These are phyloP conservation scores for Mangifera indica DNA, from an alignment of 345 rosid genomes.

Conservation along the genomic window DNA sequence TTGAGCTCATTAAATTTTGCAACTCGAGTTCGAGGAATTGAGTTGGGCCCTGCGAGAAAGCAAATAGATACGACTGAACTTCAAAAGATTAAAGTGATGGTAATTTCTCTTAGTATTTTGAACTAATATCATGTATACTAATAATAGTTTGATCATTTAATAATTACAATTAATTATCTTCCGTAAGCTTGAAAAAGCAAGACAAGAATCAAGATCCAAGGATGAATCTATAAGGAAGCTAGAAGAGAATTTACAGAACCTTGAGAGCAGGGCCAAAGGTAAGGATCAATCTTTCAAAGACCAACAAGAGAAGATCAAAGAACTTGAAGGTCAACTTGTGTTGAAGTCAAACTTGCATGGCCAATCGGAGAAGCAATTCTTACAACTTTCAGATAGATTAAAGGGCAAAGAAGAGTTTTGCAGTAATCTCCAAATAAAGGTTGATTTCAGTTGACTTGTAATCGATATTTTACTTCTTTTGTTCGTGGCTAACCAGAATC, in stretches of 20 bases:
- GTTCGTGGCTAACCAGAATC: neutral
- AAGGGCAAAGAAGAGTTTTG: slow-evolving; percentile 72
- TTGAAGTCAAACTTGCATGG: slow-evolving; percentile 39
- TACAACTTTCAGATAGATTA: slow-evolving; percentile 63
- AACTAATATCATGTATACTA: neutral
- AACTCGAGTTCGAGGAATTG: slow-evolving; percentile 86
- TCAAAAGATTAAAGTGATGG: slow-evolving; percentile 79
- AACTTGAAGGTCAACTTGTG: slow-evolving; percentile 78
- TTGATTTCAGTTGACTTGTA: too few species aligned
- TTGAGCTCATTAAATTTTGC: slow-evolving; percentile 88
- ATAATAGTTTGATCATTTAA: slow-evolving; percentile 10
- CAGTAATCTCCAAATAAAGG: slow-evolving; percentile 36
- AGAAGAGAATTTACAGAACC: slow-evolving; percentile 71
- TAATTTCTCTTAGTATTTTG: slow-evolving; percentile 22
- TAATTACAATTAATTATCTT: slow-evolving; percentile 4
- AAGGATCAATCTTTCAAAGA: slow-evolving; percentile 59
- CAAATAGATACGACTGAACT: slow-evolving; percentile 77
- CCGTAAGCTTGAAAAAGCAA: slow-evolving; percentile 72
- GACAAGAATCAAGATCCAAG: slow-evolving; percentile 72
- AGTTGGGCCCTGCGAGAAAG: slow-evolving; percentile 76
- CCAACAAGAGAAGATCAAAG: slow-evolving; percentile 77
- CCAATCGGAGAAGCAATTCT: slow-evolving; percentile 59
- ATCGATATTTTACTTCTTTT: too few species aligned
- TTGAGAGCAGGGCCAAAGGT: slow-evolving; percentile 66
- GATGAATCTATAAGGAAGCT: slow-evolving; percentile 74